Percentiles rank a stretch among this genome's conserved stretches.
Evolutionary conservation across 352 stramenopile species (phyloP).

Genomic region (Halophytophthora batemanensis): DNA sequence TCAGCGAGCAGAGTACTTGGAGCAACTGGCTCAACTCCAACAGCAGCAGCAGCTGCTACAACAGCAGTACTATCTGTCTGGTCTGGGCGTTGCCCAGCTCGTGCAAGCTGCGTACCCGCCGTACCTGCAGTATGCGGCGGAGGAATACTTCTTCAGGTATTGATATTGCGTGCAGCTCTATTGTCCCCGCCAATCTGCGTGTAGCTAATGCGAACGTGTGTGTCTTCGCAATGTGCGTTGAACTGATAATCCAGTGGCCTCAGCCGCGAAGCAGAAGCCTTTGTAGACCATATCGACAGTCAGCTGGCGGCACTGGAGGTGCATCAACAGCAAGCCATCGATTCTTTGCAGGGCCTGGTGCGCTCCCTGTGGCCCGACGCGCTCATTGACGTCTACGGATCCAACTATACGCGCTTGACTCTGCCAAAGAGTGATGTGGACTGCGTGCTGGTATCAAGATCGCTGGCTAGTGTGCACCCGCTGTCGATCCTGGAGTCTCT

Average conservation of each 20-base stretch:
- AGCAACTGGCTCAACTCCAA: conserved; percentile 12
- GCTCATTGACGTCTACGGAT: conserved; percentile 95
- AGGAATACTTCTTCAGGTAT: conserved; percentile 39
- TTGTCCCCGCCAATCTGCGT: neutral
- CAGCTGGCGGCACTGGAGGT: conserved; percentile 33
- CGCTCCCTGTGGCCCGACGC: conserved; percentile 81
- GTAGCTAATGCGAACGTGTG: conserved; percentile 7
- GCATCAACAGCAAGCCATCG: conserved; percentile 49
- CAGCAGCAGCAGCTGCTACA: conserved; percentile 14
- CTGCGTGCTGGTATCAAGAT: conserved; percentile 91
- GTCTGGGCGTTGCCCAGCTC: conserved; percentile 9
- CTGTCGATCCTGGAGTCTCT: conserved; percentile 89
- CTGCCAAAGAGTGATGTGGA: conserved; percentile 96
- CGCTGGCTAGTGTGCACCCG: conserved; percentile 72
- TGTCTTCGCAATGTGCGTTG: neutral
- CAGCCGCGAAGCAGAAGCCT: conserved; percentile 48
- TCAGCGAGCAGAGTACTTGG: conserved; percentile 5
- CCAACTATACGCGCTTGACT: conserved; percentile 93
- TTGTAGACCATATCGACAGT: conserved; percentile 48
- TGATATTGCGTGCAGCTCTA: neutral
- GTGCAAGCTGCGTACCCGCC: conserved; percentile 16
- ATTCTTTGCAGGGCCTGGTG: conserved; percentile 43
- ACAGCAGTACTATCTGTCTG: conserved; percentile 11
- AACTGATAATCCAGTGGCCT: conserved; percentile 25
- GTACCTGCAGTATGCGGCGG: conserved; percentile 19